Evolutionary conservation across 2,329 filamentous ascomycete species (phyloP), one percentile per base, ranked within the genome.

Genomic region (Colletotrichum costaricense): DNA sequence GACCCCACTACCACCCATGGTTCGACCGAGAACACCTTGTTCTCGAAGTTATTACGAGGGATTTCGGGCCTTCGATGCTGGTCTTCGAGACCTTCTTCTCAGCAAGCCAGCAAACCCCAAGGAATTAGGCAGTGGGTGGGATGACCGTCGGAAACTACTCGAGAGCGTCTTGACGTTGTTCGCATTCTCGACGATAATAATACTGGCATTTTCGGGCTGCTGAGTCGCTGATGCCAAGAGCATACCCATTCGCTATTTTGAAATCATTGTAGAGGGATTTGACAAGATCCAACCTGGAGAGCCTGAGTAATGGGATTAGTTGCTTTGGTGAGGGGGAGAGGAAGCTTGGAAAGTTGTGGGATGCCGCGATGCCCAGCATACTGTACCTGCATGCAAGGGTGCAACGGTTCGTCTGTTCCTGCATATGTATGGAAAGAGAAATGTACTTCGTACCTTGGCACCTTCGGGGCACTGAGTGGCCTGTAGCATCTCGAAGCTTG

Each of bases 381-480:
- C 28, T 42, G 73, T 75, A 74, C 73, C 73, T 75, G 73, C 71
- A 75, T 74, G 33, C 46, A 67, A 57, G 42, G 42, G 62, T 74
- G 63, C 69, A 70, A 42, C 62, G 38, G 56, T 62, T 73, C 38
- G 57, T 67, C 46, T 56, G 73, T 75, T 75, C 73, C 73, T 75
- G 73, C 73, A 74, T 73, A 58, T 58, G 35, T 68, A 35, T 46
- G 49, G 60, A 63, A 42, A n/a, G 33, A 33, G 28, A n/a, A 33
- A 30, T 16, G 38, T 69, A 72, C 59, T 33, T 62, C 14, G 28
- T 69, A 72, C 59, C 42, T 62, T 35, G 55, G 22, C 33, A 54
- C 38, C 38, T 42, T 42, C 5, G 16, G 38, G 16, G 19, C 38
- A 42, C 14, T 42, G 9, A 35, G 33, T 35, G 33, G 38, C 55